Evolutionary conservation across 306 rosid species (phyloP).

Genomic region (Fagus crenata): DNA sequence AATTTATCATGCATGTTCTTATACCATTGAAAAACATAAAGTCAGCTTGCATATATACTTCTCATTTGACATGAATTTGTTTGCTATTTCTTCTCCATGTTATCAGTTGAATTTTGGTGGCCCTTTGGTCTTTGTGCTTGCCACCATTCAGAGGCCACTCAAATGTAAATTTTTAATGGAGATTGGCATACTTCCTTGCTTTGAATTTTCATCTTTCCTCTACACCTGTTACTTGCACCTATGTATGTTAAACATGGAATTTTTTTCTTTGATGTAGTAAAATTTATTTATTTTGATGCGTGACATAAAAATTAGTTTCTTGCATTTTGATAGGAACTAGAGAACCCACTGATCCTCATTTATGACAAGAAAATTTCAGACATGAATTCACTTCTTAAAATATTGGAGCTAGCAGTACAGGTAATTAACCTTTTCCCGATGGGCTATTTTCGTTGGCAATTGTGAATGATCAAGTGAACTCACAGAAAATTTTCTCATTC

Average conservation of each 20-base stretch:
- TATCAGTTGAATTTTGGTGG: background rate
- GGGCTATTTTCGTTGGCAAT: slow-evolving; percentile 26
- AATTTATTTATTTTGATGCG: slow-evolving; percentile 13
- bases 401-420: slow-evolving; percentile 70
- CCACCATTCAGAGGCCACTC: slow-evolving; percentile 8
- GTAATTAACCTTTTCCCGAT: slow-evolving; percentile 42
- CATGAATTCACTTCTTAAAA: slow-evolving; percentile 64
- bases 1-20: background rate
- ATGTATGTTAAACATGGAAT: slow-evolving; percentile 3
- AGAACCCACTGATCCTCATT: slow-evolving; percentile 80
- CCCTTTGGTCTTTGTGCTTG: slow-evolving; percentile 13
- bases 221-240: background rate
- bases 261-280: slow-evolving; percentile 13
- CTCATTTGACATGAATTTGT: slow-evolving; percentile 17
- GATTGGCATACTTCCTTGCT: background rate
- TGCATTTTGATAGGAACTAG: slow-evolving; percentile 70
- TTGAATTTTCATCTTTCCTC: background rate
- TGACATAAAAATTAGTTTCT: slow-evolving; percentile 16
- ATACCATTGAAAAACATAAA: background rate
- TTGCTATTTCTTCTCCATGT: slow-evolving; percentile 2
- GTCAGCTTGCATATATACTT: slow-evolving; percentile 5
- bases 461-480: slow-evolving; percentile 4
- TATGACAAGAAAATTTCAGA: slow-evolving; percentile 88
- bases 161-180: slow-evolving; percentile 2
- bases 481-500: slow-evolving; percentile 23